Percentiles rank a stretch among this genome's conserved stretches.
These are phyloP conservation scores for Pseudonectria buxi DNA, from an alignment of 2,329 filamentous ascomycete genomes.

Conservation along the genomic window DNA sequence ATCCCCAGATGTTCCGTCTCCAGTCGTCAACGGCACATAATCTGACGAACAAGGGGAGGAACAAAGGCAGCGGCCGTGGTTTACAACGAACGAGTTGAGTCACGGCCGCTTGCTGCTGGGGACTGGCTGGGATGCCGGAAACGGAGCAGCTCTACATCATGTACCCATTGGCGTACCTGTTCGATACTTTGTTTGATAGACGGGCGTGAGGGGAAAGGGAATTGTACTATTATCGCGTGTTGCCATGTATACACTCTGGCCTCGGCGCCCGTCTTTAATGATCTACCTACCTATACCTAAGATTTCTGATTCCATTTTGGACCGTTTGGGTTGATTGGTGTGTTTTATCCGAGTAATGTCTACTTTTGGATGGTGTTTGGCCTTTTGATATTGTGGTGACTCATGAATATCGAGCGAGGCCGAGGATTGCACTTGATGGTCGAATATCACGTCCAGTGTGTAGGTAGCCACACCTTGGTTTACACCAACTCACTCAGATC, in stretches of 20 bases:
- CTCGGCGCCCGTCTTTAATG: slow-evolving; percentile 25
- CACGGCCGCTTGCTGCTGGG: not conserved
- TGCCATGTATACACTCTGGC: slow-evolving; percentile 31
- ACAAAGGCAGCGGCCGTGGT: too few relatives aligned
- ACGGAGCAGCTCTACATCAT: slow-evolving; percentile 11
- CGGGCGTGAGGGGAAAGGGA: slow-evolving; percentile 25
- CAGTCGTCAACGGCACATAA: too few relatives aligned
- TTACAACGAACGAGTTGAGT: too few relatives aligned
- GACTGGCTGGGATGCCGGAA: slow-evolving; percentile 8
- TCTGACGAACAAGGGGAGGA: too few relatives aligned
- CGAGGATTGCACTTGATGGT: too few relatives aligned
- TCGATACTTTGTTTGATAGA: slow-evolving; percentile 28
- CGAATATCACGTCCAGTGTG: too few relatives aligned
- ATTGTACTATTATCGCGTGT: slow-evolving; percentile 37
- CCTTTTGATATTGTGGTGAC: too few relatives aligned
- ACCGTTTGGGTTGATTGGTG: not conserved
- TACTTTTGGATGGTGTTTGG: not conserved
- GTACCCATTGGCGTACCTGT: slow-evolving; percentile 18
- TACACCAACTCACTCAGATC: too few relatives aligned
- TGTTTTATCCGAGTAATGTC: not conserved
- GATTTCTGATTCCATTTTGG: slow-evolving; percentile 4
- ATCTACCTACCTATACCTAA: slow-evolving; percentile 19
- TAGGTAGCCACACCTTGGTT: too few relatives aligned
- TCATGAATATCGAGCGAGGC: too few relatives aligned
- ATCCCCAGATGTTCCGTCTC: too few relatives aligned